Conservation (phyloP, 208 protist species). For the Balamuthia mandrillaris region DNA sequence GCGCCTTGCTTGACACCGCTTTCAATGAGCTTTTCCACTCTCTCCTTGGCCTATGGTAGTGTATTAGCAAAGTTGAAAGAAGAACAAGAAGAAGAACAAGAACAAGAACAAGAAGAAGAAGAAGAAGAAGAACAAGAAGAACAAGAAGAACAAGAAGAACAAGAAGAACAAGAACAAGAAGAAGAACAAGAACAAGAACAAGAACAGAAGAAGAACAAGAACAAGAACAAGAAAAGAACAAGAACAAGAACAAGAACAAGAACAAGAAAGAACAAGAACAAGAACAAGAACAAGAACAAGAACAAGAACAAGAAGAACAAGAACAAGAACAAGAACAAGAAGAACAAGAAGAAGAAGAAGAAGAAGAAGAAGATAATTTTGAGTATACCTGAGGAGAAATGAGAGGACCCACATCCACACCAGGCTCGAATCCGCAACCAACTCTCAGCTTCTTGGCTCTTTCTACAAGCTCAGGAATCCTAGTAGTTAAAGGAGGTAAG, state of each 20-base stretch:
- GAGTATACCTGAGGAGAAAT: slow-evolving; percentile 59
- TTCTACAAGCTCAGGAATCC: slow-evolving; percentile 73
- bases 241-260: not conserved
- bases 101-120: too few species aligned
- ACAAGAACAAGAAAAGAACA: not conserved
- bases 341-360: too few species aligned
- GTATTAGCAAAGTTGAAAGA: too few species aligned
- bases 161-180: too few species aligned
- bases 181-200: too few species aligned
- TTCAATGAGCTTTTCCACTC: slow-evolving; percentile 74
- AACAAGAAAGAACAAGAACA: not conserved
- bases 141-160: too few species aligned
- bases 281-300: too few species aligned
- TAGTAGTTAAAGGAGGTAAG: not conserved
- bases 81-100: too few species aligned
- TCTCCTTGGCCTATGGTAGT: slow-evolving; percentile 64
- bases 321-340: not conserved
- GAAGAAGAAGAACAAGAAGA: too few species aligned
- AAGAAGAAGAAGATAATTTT: not conserved
- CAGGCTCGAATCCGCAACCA: slow-evolving; percentile 43
- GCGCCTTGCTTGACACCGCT: slow-evolving; percentile 68
- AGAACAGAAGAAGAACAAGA: too few species aligned
- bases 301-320: too few species aligned
- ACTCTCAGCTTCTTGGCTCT: slow-evolving; percentile 68
- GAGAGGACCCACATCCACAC: slow-evolving; percentile 77